Base-by-base conservation (phyloP, 2,329 filamentous ascomycete species). In the Blastomyces percursus region DNA sequence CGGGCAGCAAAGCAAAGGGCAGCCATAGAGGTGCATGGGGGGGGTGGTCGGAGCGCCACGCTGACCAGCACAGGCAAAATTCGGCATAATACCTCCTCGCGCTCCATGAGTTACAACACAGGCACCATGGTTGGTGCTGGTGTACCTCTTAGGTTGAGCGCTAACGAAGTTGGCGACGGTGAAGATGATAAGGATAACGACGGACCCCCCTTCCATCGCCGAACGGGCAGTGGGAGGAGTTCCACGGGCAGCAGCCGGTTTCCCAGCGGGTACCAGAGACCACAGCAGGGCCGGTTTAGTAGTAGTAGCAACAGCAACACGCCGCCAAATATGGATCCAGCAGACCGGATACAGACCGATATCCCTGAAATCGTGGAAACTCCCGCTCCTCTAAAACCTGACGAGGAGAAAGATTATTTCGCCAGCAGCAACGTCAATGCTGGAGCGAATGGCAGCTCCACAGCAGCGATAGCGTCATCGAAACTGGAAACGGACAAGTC, bases 81-180 rank as follows among this genome's bases (percentile, higher is more conserved):
- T 69, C 82, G 91, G 66, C 91, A 95, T 73, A 90, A 96, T 73
- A 89, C 93, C 73, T 88, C 89, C 66, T 91, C 93, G 72, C 89
- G 86, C 51, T 84, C 90, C 3, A 85, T 89, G 9, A 87, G 90
- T 48, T 96, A 95, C 73, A 86, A 86, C 11, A 87, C 89, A 2
- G 88, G 87, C 63, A 92, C 93, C 64, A 76, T 87, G 61, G 80
- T 83, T 62, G 88, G 90, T 64, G 88, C 87, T 50, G 91, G 91
- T 61, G 92, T 97, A 48, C 94, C 94, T 1, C 85, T 96, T 76
- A 87, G 94, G 52, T 81, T 99, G 65, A 96, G 90, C 73, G 93
- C 94, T n/a, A 95, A 90, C 59, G 94, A 99, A 75, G 90, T 97
- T 16, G 91, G 96, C 70, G 90, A 87, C 71, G 89, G 91, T 60